Evolutionary conservation across 768 basidiomycete species (phyloP).

Genomic region (Podaxis sp.): DNA sequence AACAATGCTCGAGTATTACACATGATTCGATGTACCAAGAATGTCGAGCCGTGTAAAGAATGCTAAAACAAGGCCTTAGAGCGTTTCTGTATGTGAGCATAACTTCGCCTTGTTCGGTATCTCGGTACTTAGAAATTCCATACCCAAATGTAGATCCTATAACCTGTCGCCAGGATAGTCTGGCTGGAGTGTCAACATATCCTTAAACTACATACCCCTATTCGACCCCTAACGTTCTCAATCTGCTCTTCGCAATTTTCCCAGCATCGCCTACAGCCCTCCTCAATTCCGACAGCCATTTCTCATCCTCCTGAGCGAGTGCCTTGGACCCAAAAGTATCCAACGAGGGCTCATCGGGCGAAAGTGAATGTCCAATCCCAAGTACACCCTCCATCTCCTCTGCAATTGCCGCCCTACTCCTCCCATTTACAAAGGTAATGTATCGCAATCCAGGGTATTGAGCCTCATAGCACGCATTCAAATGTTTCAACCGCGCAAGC

Average conservation of each 20-base stretch:
- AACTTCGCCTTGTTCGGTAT: no score
- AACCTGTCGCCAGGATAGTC: not conserved
- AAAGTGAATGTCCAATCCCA: slow-evolving; percentile 49
- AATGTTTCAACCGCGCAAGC: slow-evolving; percentile 64
- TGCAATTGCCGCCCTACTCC: slow-evolving; percentile 67
- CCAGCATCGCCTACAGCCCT: slow-evolving; percentile 77
- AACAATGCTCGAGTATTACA: no score
- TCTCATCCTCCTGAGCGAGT: slow-evolving; percentile 32
- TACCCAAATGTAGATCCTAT: not conserved
- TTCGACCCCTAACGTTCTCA: slow-evolving; percentile 45
- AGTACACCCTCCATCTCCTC: slow-evolving; percentile 79
- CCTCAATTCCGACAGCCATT: slow-evolving; percentile 67
- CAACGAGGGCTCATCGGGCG: slow-evolving; percentile 39
- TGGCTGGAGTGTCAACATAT: not conserved
- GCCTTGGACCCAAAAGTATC: slow-evolving; percentile 34
- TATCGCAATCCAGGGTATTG: slow-evolving; percentile 77
- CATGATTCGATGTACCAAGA: no score
- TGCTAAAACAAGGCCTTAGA: no score
- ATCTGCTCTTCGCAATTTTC: slow-evolving; percentile 70
- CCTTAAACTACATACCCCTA: slow-evolving; percentile 10
- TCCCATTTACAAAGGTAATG: slow-evolving; percentile 91
- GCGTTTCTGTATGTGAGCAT: no score
- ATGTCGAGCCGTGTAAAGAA: no score
- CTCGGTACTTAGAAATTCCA: no score
- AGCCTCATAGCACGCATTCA: slow-evolving; percentile 78